Base-by-base conservation (phyloP, 2,329 filamentous ascomycete species). In the Raffaelea arxii region DNA sequence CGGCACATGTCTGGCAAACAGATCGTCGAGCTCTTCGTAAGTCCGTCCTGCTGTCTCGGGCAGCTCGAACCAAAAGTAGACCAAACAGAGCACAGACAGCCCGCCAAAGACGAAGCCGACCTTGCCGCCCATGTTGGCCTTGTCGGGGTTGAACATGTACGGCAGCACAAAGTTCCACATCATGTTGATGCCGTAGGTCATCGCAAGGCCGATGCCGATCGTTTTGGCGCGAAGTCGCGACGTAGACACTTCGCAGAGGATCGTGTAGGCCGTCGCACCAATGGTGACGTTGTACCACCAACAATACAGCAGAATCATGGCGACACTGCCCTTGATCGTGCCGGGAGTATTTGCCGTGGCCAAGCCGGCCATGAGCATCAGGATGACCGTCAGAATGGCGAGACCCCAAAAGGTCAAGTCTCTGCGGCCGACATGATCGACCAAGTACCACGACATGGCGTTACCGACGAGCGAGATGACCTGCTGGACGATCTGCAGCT, bases 1-100 rank as follows among this genome's bases (percentile, higher is more conserved):
- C 47, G 52, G 43, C 54, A 58, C 43, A n/a, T 51, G 53, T 46
- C 62, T 59, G 42, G 68, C 58, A 38, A 51, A 51, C 9, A 51
- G 22, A 10, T 49, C 14, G 38, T 51, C 49, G 2, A 51, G 41
- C 39, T 51, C 49, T 5, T 42, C 49, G 19, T 41, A 51, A 3
- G 50, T 51, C 10, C 50, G 42, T 18, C 36, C 45, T 12, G 22
- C n/a, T 7, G 41, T 41, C 57, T 78, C 75, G 4, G 72, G 72
- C 7, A 75, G 58, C 19, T 68, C 70, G 55, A 73, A 74, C 52
- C 62, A 75, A 1, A 69, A 64, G 65, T 75, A 79, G 1, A 68
- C 53, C 5, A 74, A 63, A 25, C 70, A 62, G 9, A 66, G 46
- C 19, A 70, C 58, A 48, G 68, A 67, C 23, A 71, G 64, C 4